These are phyloP conservation scores for Umbilicaria muhlenbergii DNA, from an alignment of 495 filamentous ascomycete species.

Conservation along the genomic window DNA sequence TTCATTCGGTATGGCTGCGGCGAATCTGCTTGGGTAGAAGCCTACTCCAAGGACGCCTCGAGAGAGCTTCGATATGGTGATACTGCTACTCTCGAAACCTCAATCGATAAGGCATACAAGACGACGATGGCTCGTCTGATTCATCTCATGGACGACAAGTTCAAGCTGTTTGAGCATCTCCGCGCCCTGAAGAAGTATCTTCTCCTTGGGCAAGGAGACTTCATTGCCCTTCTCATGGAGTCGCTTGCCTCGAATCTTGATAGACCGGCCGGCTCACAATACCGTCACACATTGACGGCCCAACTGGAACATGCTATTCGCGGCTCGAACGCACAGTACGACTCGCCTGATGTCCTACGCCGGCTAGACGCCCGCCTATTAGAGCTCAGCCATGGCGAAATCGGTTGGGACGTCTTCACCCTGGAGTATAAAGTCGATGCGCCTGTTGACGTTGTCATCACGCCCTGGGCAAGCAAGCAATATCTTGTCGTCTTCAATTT, in stretches of 20 bases:
- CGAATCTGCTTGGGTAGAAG: conserved; percentile 89
- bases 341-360: conserved; percentile 80
- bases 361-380: conserved; percentile 93
- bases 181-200: conserved; percentile 89
- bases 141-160: conserved; percentile 81
- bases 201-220: conserved; percentile 88
- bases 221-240: conserved; percentile 96
- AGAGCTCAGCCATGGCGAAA: conserved; percentile 87
- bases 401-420: conserved; percentile 99
- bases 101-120: conserved; percentile 94
- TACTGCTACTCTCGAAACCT: conserved; percentile 76
- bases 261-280: conserved; percentile 86
- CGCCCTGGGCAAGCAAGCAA: conserved; percentile 82
- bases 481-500: conserved; percentile 99
- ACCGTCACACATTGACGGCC: conserved; percentile 87
- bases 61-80: conserved; percentile 90
- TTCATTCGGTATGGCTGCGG: conserved; percentile 93
- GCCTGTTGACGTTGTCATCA: conserved; percentile 93
- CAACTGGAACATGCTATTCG: conserved; percentile 96
- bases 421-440: conserved; percentile 97
- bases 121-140: conserved; percentile 95
- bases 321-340: conserved; percentile 92
- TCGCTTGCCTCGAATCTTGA: conserved; percentile 84
- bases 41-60: conserved; percentile 85
- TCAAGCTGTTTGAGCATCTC: conserved; percentile 85